These are phyloP conservation scores for Malassezia sp. DNA, from an alignment of 1,284 basidiomycete species.

Conservation along the genomic window DNA sequence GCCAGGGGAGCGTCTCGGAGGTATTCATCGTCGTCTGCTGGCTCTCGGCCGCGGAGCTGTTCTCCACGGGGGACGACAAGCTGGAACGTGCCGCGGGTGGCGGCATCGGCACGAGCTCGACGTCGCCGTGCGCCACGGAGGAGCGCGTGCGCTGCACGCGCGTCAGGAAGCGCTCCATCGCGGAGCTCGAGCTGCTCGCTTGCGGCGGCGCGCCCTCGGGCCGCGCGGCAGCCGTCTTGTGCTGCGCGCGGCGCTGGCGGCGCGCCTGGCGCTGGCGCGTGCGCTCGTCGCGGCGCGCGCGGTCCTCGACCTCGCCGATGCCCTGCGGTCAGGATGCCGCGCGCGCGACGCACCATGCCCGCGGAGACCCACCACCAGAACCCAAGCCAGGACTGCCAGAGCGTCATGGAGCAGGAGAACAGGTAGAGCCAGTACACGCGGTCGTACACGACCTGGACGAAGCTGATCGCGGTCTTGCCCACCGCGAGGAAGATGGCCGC, in stretches of 20 bases:
- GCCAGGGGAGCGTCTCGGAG: conserved; percentile 3
- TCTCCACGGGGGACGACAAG: not conserved
- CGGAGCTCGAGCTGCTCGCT: too few species aligned
- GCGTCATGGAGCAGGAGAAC: conserved; percentile 40
- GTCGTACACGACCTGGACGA: conserved; percentile 41
- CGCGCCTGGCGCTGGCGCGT: not conserved
- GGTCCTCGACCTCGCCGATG: conserved; percentile 46
- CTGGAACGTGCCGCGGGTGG: not conserved
- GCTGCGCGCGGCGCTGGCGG: too few species aligned
- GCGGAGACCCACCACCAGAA: conserved; percentile 47
- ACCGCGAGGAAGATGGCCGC: conserved; percentile 34
- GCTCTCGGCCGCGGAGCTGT: not conserved
- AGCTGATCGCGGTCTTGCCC: conserved; percentile 41
- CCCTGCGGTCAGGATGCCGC: conserved; percentile 15
- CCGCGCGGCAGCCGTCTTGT: too few species aligned
- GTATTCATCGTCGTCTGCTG: not conserved
- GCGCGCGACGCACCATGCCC: conserved; percentile 31
- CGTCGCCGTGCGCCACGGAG: too few species aligned
- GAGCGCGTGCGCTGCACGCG: too few species aligned
- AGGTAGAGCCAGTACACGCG: conserved; percentile 44
- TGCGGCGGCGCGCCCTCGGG: too few species aligned
- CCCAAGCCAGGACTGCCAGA: conserved; percentile 46
- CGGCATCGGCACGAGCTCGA: too few species aligned
- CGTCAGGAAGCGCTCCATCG: too few species aligned
- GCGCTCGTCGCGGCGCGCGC: conserved; percentile 16